A percentile compares a stretch with the other conserved stretches of the same genome.
phyloP scores from a whole-genome alignment of 257 asterid species.

The Capsicum baccatum region DNA sequence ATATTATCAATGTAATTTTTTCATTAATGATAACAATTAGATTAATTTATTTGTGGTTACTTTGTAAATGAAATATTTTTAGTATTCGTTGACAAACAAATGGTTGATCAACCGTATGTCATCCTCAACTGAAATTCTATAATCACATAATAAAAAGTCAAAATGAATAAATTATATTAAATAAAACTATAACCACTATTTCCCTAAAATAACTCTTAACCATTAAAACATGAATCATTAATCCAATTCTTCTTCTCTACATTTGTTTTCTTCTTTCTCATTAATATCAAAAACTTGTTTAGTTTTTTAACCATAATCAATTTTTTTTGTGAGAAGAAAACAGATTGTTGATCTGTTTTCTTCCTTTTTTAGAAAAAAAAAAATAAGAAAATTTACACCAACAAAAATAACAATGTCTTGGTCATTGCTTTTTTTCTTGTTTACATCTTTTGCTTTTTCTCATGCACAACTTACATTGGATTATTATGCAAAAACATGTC shows the following conservation, averaged over 20 bases:
- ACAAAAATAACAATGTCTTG: conserved; percentile 35
- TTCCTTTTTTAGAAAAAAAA: neutral
- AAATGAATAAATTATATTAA: neutral
- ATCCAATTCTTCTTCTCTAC: conserved; percentile 5
- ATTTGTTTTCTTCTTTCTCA: conserved; percentile 12
- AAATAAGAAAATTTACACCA: no score
- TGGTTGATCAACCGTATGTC: conserved; percentile 20
- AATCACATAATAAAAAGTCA: neutral
- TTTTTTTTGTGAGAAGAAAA: conserved; percentile 23
- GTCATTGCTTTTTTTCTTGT: conserved; percentile 31
- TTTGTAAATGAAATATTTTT: neutral
- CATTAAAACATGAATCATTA: neutral
- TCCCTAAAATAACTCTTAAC: conserved; percentile 32
- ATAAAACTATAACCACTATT: conserved; percentile 8
- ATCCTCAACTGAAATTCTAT: conserved; percentile 13
- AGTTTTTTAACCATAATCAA: neutral
- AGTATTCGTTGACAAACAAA: neutral
- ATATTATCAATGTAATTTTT: neutral
- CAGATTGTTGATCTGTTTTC: conserved; percentile 33
- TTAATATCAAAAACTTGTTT: neutral
- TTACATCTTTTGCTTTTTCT: conserved; percentile 27
- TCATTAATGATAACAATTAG: neutral
- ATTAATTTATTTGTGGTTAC: neutral
- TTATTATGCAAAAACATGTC: conserved; percentile 71
- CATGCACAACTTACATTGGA: conserved; percentile 43